Evolutionary conservation across 768 basidiomycete species (phyloP), one percentile per base, ranked within the genome.

Genomic region (Boletus bicolor): DNA sequence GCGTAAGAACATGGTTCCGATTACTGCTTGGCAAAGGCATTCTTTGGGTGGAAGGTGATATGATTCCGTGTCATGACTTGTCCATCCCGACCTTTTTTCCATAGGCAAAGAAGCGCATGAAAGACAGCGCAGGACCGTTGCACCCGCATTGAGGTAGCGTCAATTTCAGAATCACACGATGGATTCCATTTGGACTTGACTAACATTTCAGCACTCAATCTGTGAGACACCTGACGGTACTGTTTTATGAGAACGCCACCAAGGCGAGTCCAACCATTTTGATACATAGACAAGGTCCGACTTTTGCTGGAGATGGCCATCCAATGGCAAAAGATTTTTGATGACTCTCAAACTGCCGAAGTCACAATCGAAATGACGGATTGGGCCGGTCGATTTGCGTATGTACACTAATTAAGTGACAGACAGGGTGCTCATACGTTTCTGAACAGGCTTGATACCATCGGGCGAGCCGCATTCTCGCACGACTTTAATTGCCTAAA

Each of bases 361-460:
- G 65, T 72, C 10, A 76, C 78, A 42, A 79, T 84, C 44, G 83
- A 86, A 62, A 64, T 82, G 38, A 82, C 82, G 2, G 68, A 77
- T 52, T 84, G 82, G 84, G 77, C 82, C 6, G 79, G 80, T 36
- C 78, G 83, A 50, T 85, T 82, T 61, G 82, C 83, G 83, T 82
- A 64, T 64, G 80, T 70, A 45, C n/a, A 6, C 41, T 11, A 28
- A n/a, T 26, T 9, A n/a, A 35, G 28, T 34, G 34, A 38, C 17
- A 15, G 39, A 44, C 21, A 26, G 47, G 17, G 48, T 51, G 42
- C 28, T 58, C 41, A 57, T 17, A 24, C 7, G 12, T 50, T 34
- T 48, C 21, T 4, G 26, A 43, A 32, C 53, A 84, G 82, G 34
- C 76, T 86, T 30, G 85, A 86, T 58, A 82, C 80, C 2, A 75